phyloP scores from a whole-genome alignment of 2,329 filamentous ascomycete genomes.

The Aspergillus vadensis region DNA sequence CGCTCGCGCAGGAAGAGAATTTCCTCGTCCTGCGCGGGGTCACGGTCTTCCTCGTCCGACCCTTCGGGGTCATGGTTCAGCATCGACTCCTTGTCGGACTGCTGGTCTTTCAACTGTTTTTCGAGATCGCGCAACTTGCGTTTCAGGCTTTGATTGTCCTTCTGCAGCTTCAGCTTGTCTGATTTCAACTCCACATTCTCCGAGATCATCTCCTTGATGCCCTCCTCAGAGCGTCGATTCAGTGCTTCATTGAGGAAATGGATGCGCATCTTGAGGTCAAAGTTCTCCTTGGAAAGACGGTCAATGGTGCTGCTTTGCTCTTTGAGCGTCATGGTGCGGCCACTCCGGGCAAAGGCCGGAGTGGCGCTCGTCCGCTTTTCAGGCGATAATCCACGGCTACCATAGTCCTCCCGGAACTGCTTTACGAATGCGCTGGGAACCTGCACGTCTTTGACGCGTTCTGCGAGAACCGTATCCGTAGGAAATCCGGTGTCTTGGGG shows the following conservation, averaged over 20 bases:
- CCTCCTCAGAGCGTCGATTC: conserved; percentile 91
- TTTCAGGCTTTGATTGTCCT: conserved; percentile 83
- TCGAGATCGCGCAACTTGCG: conserved; percentile 84
- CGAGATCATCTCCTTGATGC: conserved; percentile 95
- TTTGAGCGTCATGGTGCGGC: conserved; percentile 81
- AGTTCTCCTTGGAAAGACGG: conserved; percentile 94
- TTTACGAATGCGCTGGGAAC: conserved; percentile 85
- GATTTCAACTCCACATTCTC: conserved; percentile 97
- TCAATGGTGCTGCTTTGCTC: conserved; percentile 98
- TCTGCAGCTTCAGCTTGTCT: conserved; percentile 81
- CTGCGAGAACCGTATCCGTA: conserved; percentile 84
- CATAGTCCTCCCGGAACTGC: conserved; percentile 75
- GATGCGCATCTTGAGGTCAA: conserved; percentile 94
- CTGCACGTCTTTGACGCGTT: conserved; percentile 85
- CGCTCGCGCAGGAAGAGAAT: conserved; percentile 80
- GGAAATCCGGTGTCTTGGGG: conserved; percentile 62
- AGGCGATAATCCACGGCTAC: conserved; percentile 58
- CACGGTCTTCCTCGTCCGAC: conserved; percentile 51
- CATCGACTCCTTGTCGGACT: conserved; percentile 48
- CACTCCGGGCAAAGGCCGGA: conserved; percentile 55
- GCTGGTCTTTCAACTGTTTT: conserved; percentile 67
- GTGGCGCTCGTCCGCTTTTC: conserved; percentile 60
- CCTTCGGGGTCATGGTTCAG: conserved; percentile 44
- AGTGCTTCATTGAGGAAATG: conserved; percentile 94
- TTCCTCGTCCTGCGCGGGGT: conserved; percentile 72